phyloP scores from a whole-genome alignment of 2,329 filamentous ascomycete species.

The Penicillium sclerotiorum region DNA sequence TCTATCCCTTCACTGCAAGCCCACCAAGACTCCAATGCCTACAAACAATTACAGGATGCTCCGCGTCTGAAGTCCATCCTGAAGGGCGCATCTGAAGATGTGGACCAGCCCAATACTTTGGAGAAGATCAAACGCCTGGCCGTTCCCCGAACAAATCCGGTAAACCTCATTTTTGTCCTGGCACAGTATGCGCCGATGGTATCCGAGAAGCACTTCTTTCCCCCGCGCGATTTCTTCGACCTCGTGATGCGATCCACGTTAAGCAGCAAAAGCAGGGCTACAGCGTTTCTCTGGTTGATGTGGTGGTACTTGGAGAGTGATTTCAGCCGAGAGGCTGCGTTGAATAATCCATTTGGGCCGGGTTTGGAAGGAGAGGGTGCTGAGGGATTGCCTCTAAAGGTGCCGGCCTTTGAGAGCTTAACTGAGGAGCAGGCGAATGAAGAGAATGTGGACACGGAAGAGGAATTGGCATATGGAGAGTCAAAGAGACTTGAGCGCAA shows the following conservation, averaged over 20 bases:
- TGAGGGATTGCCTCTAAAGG: conserved; percentile 49
- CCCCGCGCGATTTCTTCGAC: conserved; percentile 88
- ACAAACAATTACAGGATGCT: conserved; percentile 97
- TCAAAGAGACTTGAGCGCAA: conserved; percentile 53
- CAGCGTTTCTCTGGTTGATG: conserved; percentile 94
- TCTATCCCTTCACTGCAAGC: conserved; percentile 96
- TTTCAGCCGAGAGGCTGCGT: conserved; percentile 83
- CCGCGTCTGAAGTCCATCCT: conserved; percentile 94
- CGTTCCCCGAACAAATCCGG: conserved; percentile 87
- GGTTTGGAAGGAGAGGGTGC: conserved; percentile 47
- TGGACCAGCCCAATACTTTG: conserved; percentile 78
- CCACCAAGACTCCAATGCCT: conserved; percentile 90
- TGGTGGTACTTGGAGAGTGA: conserved; percentile 99
- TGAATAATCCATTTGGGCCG: conserved; percentile 85
- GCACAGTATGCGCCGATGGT: conserved; percentile 87
- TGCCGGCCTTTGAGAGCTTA: conserved; percentile 51
- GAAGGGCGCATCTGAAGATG: conserved; percentile 92
- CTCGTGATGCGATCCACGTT: conserved; percentile 88
- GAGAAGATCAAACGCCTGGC: conserved; percentile 73
- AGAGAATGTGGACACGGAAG: conserved; percentile 54
- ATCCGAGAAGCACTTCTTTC: conserved; percentile 87
- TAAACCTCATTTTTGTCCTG: conserved; percentile 95
- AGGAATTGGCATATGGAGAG: conserved; percentile 53
- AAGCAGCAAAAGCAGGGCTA: conserved; percentile 79
- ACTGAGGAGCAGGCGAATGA: conserved; percentile 53